Base-by-base conservation (phyloP, 192 early-diverging fungal species). In the Backusella tarrabulga region DNA sequence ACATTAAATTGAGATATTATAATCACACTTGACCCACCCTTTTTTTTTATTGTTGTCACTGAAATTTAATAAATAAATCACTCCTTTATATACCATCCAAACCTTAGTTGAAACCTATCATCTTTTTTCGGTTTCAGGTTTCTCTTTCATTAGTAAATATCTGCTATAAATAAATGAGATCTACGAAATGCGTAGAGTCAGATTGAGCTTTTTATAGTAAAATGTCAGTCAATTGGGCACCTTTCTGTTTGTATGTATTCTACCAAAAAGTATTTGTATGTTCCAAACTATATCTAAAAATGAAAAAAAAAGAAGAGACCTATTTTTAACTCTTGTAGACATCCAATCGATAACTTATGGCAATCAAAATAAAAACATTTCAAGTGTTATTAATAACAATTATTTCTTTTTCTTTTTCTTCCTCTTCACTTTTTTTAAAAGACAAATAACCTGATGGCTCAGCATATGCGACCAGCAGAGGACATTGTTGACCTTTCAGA, bases 61-160 rank as follows among this genome's bases (percentile, higher is more conserved):
- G 26, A 63, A 29, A 63, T 44, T 44, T 63, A 26, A 63, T 29
- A 14, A 63, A 26, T 63, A 26, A 63, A 63, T 29, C 56, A 21
- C 8, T 63, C 8, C 21, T 63, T 26, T 63, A 11, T 63, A 63
- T 29, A 29, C 3, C 11, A 63, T 63, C 29, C 8, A 50, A 63
- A 26, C 9, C 56, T 56, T 29, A 29, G 21, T 63, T 63, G 23
- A 63, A 63, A 63, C 56, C 23, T 63, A 63, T 63, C 29, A 29
- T 63, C 56, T 63, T 29, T 63, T 63, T 63, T 63, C 56, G n/a
- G 56, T 29, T 63, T 63, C 26, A 63, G 26, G 56, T 63, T 63
- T 63, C 56, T 63, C 21, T 63, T 26, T 63, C 56, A 63, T 63
- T 63, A 60, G 54, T 60, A 63, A 63, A 63, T 29, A 63, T 4